Percentiles rank a stretch among this genome's conserved stretches.
Conservation (phyloP, 2,329 filamentous ascomycete genomes). For the Coniochaeta prunicola region DNA sequence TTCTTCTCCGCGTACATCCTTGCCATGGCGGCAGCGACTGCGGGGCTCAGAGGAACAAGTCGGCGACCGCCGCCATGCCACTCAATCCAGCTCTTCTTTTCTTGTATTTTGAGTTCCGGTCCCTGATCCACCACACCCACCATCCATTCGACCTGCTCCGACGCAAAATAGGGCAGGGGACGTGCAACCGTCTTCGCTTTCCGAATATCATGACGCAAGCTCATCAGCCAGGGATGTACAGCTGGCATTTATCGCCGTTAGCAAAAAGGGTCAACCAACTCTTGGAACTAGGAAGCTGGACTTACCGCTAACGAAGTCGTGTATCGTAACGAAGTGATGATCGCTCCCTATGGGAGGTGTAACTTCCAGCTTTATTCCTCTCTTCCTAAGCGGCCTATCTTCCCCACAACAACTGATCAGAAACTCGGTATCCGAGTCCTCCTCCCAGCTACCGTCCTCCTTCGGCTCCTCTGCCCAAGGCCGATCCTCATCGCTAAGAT, state of each 20-base stretch:
- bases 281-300: conserved; percentile 1
- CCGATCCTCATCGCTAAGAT: conserved; percentile 12
- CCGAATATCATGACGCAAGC: conserved; percentile 13
- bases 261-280: conserved; percentile 2
- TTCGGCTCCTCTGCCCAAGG: conserved; percentile 10
- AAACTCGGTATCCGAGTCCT: conserved; percentile 16
- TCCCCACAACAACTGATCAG: conserved; percentile 16
- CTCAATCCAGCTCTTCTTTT: conserved; percentile 7
- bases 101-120: conserved; percentile 4
- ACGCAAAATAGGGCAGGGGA: background rate
- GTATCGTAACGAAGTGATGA: conserved; percentile 17
- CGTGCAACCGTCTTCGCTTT: conserved; percentile 9
- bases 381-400: conserved; percentile 14
- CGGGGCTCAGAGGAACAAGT: background rate
- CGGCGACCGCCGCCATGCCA: background rate
- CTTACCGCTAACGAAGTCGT: conserved; percentile 16
- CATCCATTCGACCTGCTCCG: conserved; percentile 8
- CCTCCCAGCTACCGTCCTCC: conserved; percentile 16
- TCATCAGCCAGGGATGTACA: conserved; percentile 19
- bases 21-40: background rate
- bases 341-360: conserved; percentile 13
- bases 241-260: conserved; percentile 10
- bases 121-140: conserved; percentile 5
- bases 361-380: conserved; percentile 12
- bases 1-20: background rate